Evolutionary conservation across 2,329 filamentous ascomycete genomes (phyloP).

Genomic region (Arthrobotrys pseudoclavata): DNA sequence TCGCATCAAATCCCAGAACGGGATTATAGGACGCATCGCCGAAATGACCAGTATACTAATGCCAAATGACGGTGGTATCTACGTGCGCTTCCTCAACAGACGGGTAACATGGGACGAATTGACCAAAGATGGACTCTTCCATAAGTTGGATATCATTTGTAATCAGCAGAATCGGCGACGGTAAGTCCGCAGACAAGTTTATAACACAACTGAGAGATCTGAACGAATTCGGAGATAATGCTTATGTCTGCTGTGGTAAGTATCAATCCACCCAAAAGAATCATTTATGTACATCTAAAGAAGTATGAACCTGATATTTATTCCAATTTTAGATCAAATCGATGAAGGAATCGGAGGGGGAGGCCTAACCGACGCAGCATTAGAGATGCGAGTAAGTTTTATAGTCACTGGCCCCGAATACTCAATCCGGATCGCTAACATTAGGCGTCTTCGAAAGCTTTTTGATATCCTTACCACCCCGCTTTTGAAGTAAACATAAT

Average conservation of each 20-base stretch:
- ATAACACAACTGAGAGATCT: background rate
- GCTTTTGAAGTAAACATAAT: background rate
- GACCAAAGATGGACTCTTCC: background rate
- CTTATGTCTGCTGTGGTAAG: slow-evolving; percentile 10
- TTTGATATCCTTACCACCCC: slow-evolving; percentile 17
- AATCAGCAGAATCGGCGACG: slow-evolving; percentile 6
- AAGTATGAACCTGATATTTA: no score
- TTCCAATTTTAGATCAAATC: slow-evolving; percentile 10
- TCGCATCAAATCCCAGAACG: background rate
- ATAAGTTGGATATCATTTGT: background rate
- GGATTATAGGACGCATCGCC: background rate
- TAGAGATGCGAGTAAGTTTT: slow-evolving; percentile 14
- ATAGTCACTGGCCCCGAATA: background rate
- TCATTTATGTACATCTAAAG: background rate
- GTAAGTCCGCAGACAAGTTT: slow-evolving; percentile 10
- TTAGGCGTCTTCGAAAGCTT: background rate
- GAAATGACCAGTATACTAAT: background rate
- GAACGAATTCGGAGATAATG: background rate
- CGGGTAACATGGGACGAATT: background rate
- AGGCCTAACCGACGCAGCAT: background rate
- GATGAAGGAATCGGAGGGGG: slow-evolving; percentile 7
- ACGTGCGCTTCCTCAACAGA: slow-evolving; percentile 11
- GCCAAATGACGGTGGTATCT: slow-evolving; percentile 10
- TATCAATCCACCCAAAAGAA: background rate
- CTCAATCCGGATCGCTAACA: background rate